Conservation (phyloP, 495 filamentous ascomycete species). For the Cercophora newfieldiana region DNA sequence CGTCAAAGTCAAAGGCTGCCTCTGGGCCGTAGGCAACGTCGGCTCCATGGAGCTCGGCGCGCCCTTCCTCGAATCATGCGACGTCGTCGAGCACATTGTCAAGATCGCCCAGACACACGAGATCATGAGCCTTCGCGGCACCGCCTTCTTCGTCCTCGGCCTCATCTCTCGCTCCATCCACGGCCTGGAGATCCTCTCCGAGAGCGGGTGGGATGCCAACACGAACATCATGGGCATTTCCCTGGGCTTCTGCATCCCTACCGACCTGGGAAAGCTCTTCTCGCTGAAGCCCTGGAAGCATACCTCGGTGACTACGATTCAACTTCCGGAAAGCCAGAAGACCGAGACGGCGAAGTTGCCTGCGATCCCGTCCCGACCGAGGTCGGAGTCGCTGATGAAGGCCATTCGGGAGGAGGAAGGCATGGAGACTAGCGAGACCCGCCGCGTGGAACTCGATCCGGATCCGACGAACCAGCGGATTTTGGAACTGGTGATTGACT, state of each 20-base stretch:
- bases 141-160: slow-evolving; percentile 93
- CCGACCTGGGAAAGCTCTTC: slow-evolving; percentile 75
- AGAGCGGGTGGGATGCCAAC: slow-evolving; percentile 89
- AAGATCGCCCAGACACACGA: slow-evolving; percentile 82
- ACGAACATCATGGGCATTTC: slow-evolving; percentile 80
- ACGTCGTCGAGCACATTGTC: slow-evolving; percentile 82
- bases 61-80: slow-evolving; percentile 82
- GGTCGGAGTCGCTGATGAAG: slow-evolving; percentile 35
- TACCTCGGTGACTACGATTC: slow-evolving; percentile 43
- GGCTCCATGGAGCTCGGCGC: slow-evolving; percentile 97
- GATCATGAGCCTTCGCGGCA: slow-evolving; percentile 89
- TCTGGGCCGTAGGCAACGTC: slow-evolving; percentile 98
- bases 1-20: slow-evolving; percentile 91
- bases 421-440: slow-evolving; percentile 28
- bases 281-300: slow-evolving; percentile 53
- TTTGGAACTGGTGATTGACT: slow-evolving; percentile 74
- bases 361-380: slow-evolving; percentile 33
- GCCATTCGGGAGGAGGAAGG: slow-evolving; percentile 38
- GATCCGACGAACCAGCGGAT: slow-evolving; percentile 73
- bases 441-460: slow-evolving; percentile 52
- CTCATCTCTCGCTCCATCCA: slow-evolving; percentile 90
- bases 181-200: slow-evolving; percentile 82
- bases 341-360: slow-evolving; percentile 40
- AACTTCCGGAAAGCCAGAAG: slow-evolving; percentile 43
- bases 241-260: slow-evolving; percentile 82